A percentile compares a stretch with the other conserved stretches of the same genome.
phyloP scores from a whole-genome alignment of 305 asterid species.

The Lippia alba region DNA sequence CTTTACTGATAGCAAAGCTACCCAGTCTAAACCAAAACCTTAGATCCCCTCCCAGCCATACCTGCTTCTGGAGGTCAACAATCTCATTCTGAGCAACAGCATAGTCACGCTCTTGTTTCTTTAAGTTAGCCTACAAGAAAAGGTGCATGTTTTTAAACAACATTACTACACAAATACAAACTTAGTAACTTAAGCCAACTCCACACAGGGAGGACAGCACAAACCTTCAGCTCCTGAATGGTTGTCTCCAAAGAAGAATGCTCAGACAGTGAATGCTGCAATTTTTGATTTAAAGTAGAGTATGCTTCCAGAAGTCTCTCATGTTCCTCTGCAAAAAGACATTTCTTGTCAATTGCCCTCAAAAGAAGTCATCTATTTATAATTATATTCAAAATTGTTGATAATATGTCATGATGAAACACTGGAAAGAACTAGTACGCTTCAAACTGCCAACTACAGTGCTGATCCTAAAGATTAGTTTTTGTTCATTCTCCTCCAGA shows the following conservation, averaged over 20 bases:
- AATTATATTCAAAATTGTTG: constrained; percentile 8
- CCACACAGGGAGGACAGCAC: constrained; percentile 10
- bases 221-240: constrained; percentile 81
- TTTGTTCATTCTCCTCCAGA: constrained; percentile 13
- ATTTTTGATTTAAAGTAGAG: constrained; percentile 66
- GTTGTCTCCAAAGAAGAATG: constrained; percentile 62
- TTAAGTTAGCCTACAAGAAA: constrained; percentile 68
- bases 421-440: background rate
- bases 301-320: constrained; percentile 78
- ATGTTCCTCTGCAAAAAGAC: constrained; percentile 73
- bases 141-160: constrained; percentile 23
- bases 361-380: constrained; percentile 9
- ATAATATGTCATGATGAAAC: constrained; percentile 5
- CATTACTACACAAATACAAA: constrained; percentile 13
- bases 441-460: background rate
- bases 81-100: constrained; percentile 73
- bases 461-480: background rate
- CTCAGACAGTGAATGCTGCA: constrained; percentile 73
- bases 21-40: background rate
- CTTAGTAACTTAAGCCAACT: background rate
- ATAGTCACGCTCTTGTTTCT: constrained; percentile 81
- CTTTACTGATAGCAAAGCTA: constrained; percentile 3
- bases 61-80: constrained; percentile 91
- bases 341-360: constrained; percentile 13
- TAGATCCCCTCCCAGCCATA: constrained; percentile 33